Evolutionary conservation across 371 early-diverging fungal species (phyloP).

Genomic region (Lichtheimia hyalospora): DNA sequence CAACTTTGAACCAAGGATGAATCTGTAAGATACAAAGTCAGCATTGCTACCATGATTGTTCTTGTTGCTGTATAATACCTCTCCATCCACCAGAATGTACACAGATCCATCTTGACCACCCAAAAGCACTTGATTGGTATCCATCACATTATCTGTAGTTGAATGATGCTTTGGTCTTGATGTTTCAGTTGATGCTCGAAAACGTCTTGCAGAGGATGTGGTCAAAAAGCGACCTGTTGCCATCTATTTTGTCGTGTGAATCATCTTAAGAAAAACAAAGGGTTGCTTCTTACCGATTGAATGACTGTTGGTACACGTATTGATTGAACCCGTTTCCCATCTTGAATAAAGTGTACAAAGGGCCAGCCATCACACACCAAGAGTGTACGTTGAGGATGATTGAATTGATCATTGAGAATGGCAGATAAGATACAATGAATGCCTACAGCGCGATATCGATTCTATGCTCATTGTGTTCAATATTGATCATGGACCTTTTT

Average conservation of each 20-base stretch:
- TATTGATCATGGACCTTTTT: background rate
- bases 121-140: constrained; percentile 35
- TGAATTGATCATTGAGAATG: constrained; percentile 33
- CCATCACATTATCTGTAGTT: constrained; percentile 1
- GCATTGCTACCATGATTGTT: background rate
- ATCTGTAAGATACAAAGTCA: constrained; percentile 18
- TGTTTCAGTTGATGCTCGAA: background rate
- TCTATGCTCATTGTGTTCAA: background rate
- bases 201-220: constrained; percentile 3
- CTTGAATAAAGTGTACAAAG: constrained; percentile 39
- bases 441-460: constrained; percentile 1
- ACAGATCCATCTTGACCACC: constrained; percentile 47
- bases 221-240: constrained; percentile 43
- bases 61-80: constrained; percentile 23
- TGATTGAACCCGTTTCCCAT: constrained; percentile 27
- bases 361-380: constrained; percentile 48
- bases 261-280: background rate
- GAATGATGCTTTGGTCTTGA: constrained; percentile 1
- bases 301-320: constrained; percentile 31
- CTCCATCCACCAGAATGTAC: constrained; percentile 42
- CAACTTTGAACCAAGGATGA: constrained; percentile 36
- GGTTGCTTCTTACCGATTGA: constrained; percentile 33
- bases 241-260: constrained; percentile 21
- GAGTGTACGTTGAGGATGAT: constrained; percentile 31
- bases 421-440: constrained; percentile 41